Base-by-base conservation (phyloP, 208 protist genomes). In the Trypanosoma scelopori region DNA sequence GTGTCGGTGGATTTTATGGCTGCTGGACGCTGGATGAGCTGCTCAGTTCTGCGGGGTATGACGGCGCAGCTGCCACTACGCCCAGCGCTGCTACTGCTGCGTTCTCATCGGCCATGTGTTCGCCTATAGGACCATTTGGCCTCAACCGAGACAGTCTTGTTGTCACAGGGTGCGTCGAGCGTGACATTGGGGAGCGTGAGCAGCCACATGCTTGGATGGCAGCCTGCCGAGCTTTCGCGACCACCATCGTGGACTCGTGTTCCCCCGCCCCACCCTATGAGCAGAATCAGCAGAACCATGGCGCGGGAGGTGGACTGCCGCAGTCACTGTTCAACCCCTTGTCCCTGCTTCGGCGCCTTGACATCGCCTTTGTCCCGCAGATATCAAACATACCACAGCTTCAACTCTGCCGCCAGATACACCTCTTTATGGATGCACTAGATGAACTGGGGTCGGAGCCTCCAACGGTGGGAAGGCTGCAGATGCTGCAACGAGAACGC, bases 111-210 rank as follows among this genome's bases (percentile, higher is more conserved):
- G 13, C 13, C 5, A 12, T n/a, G 23, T 18, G 12, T n/a, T 41
- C 49, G 2, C 32, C 12, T 16, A 28, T 22, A 25, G 39, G 37
- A 20, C 50, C 61, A 35, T 67, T 67, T 58, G 48, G 50, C 23
- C 48, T 67, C 28, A 16, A 6, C 20, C 37, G 49, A 9, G 49
- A 48, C 25, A 48, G 15, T 58, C 50, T 67, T 23, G 35, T 67
- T 9, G 50, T 58, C 3, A n/a, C 41, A 22, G 61, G 49, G 37
- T 48, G 32, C 16, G 61, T 86, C n/a, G 81, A 86, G 56, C 69
- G 74, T 52, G 71, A 76, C 23, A 73, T 86, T n/a, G 81, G 81
- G 2, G 81, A 86, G 64, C 72, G 79, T 66, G 81, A 86, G 63
- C 78, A 82, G 67, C 70, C 71, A 13, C 76, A 86, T 74, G 76